Percentiles rank a stretch among this genome's conserved stretches.
Conservation (phyloP, 176 grass and related monocot genomes). For the Oryza punctata region DNA sequence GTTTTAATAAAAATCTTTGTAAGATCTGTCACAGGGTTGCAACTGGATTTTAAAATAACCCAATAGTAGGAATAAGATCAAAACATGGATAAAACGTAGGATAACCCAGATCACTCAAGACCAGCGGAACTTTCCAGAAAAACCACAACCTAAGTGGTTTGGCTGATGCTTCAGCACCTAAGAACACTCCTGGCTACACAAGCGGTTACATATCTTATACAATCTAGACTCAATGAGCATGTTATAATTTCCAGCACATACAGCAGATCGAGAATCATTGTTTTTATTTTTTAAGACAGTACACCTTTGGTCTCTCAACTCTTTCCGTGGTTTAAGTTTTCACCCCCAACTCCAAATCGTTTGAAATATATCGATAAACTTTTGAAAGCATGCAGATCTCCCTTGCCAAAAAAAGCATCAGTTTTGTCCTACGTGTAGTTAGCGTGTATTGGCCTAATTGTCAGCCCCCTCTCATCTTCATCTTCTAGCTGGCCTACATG, state of each 20-base stretch:
- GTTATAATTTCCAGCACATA: background rate
- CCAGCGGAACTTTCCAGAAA: background rate
- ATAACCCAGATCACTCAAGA: background rate
- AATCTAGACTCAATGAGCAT: background rate
- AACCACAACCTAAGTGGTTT: constrained; percentile 5
- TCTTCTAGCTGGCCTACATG: background rate
- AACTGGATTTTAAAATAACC: background rate
- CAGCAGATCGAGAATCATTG: constrained; percentile 3
- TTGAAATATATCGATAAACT: too few relatives aligned
- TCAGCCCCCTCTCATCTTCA: background rate
- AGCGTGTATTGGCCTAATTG: background rate
- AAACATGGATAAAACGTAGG: background rate
- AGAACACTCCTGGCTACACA: background rate
- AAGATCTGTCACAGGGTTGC: background rate
- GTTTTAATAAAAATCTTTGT: constrained; percentile 3
- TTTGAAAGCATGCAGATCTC: too few relatives aligned
- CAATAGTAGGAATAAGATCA: background rate
- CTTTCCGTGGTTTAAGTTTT: background rate
- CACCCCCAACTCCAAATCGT: too few relatives aligned
- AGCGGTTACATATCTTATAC: background rate
- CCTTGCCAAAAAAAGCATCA: background rate
- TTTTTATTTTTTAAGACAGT: background rate
- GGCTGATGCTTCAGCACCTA: background rate
- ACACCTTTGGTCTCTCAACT: background rate
- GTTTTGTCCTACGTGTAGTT: background rate